A percentile compares a stretch with the other conserved stretches of the same genome.
Conservation (phyloP, 129 eudicot species). For the Oenanthe sinensis region DNA sequence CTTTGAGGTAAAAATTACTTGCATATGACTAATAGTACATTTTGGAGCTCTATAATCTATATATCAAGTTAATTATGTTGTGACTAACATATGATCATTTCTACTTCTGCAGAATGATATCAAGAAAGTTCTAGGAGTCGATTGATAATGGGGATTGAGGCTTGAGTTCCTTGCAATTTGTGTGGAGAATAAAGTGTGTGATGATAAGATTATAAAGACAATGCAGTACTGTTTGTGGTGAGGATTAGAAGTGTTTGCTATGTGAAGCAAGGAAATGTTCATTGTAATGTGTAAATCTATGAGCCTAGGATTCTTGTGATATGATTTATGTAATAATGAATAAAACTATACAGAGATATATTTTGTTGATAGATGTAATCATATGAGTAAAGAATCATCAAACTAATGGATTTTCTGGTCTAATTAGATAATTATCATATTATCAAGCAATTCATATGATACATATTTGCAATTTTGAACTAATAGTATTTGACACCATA, state of each 20-base stretch:
- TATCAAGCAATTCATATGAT: background rate
- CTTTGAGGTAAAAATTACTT: constrained; percentile 55
- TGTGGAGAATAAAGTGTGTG: background rate
- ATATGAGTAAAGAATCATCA: background rate
- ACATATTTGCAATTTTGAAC: background rate
- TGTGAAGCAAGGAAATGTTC: background rate
- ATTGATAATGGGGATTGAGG: background rate
- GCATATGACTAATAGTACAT: background rate
- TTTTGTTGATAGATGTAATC: background rate
- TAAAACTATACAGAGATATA: background rate
- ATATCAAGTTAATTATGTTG: background rate
- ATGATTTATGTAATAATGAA: background rate
- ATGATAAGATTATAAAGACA: background rate
- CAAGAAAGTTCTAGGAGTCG: background rate
- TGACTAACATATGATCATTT: background rate
- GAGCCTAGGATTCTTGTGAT: background rate
- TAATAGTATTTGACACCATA: background rate
- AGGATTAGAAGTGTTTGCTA: background rate
- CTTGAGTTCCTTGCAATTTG: background rate
- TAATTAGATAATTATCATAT: background rate
- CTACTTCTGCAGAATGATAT: constrained; percentile 1
- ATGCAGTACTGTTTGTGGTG: background rate
- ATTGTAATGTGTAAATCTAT: background rate
- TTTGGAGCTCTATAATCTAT: background rate
- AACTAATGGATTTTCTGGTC: background rate